phyloP scores from a whole-genome alignment of 805 yeast genomes.

The Hanseniaspora singularis region DNA sequence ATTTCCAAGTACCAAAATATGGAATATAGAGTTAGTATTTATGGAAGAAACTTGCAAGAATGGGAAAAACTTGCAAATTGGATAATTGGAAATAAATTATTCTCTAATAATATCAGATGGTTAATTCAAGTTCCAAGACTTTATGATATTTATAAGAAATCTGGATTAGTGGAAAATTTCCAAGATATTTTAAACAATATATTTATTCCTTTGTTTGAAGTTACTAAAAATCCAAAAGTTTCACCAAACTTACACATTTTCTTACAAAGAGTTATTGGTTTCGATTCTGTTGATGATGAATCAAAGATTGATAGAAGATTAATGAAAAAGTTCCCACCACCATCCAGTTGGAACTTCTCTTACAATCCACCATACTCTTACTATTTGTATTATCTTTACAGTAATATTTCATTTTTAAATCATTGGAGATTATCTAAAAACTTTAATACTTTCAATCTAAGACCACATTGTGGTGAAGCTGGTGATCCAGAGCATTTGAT shows the following conservation, averaged over 20 bases:
- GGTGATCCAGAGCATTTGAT: slow-evolving; percentile 97
- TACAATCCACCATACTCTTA: slow-evolving; percentile 96
- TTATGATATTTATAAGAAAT: slow-evolving; percentile 75
- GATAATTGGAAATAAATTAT: slow-evolving; percentile 85
- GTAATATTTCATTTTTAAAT: slow-evolving; percentile 77
- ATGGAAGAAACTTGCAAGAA: slow-evolving; percentile 79
- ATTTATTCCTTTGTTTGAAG: slow-evolving; percentile 84
- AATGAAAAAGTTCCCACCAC: slow-evolving; percentile 74
- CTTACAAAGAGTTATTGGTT: slow-evolving; percentile 88
- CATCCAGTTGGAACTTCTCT: slow-evolving; percentile 64
- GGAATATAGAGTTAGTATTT: slow-evolving; percentile 87
- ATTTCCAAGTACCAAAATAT: slow-evolving; percentile 94
- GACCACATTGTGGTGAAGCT: slow-evolving; percentile 99
- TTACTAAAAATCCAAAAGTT: slow-evolving; percentile 64
- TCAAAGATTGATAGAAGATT: slow-evolving; percentile 77
- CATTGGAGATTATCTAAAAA: slow-evolving; percentile 66
- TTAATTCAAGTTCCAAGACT: slow-evolving; percentile 87
- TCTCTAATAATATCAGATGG: slow-evolving; percentile 95
- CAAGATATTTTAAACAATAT: slow-evolving; percentile 66
- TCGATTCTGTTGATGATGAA: slow-evolving; percentile 97
- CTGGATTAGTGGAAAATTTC: slow-evolving; percentile 57
- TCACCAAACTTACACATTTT: slow-evolving; percentile 89
- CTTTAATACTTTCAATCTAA: slow-evolving; percentile 77
- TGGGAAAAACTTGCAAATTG: slow-evolving; percentile 94
- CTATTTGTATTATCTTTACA: slow-evolving; percentile 76